Conservation (phyloP, 352 stramenopile genomes). For the Pythium volutum region DNA sequence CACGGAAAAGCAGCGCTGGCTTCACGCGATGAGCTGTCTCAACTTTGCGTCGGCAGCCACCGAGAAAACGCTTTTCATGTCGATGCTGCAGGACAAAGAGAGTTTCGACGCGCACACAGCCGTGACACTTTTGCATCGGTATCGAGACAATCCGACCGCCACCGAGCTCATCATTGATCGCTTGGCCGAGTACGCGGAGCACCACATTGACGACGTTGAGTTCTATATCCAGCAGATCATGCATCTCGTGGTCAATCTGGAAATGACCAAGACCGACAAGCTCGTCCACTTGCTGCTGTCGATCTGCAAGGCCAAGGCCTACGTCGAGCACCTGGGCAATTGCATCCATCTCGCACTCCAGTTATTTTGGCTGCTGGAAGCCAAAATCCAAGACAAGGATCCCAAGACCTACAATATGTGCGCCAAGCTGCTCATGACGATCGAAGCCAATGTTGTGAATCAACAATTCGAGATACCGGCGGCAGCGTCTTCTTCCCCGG, state of each 20-base stretch:
- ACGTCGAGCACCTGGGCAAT: conserved; percentile 77
- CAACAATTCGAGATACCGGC: conserved; percentile 64
- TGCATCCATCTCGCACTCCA: conserved; percentile 76
- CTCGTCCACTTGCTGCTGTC: conserved; percentile 70
- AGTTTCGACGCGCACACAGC: conserved; percentile 66
- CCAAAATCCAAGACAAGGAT: conserved; percentile 70
- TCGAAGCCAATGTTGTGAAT: conserved; percentile 80
- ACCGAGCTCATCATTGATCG: conserved; percentile 67
- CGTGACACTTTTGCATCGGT: conserved; percentile 67
- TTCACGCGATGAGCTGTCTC: conserved; percentile 66
- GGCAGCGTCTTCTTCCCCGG: conserved; percentile 24
- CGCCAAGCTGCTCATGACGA: conserved; percentile 78
- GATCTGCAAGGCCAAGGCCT: conserved; percentile 72
- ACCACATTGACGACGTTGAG: conserved; percentile 75
- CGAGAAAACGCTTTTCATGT: conserved; percentile 54
- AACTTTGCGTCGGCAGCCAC: conserved; percentile 48
- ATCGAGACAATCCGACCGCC: conserved; percentile 60
- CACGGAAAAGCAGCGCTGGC: conserved; percentile 74
- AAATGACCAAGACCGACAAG: conserved; percentile 61
- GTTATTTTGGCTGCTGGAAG: conserved; percentile 74
- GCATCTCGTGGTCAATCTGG: conserved; percentile 62
- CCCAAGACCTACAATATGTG: conserved; percentile 74
- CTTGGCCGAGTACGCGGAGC: conserved; percentile 53
- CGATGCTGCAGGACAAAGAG: conserved; percentile 47
- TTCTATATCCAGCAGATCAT: conserved; percentile 85